Evolutionary conservation across 1,284 basidiomycete species (phyloP).

Genomic region (Malassezia furfur): DNA sequence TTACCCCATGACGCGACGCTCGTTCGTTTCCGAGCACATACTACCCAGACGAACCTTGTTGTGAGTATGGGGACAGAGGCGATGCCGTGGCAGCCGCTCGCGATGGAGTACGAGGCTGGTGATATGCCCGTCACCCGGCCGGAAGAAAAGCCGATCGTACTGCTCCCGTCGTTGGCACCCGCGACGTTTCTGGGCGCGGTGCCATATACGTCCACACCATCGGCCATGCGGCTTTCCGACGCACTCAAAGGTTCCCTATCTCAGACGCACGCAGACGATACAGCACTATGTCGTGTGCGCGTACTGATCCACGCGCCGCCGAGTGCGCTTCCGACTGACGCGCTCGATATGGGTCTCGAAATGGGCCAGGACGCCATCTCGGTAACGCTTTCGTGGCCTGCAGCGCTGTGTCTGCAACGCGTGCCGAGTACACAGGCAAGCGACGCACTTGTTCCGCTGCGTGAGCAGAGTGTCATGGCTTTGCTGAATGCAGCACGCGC

Average conservation of each 20-base stretch:
- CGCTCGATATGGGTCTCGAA: conserved; percentile 1
- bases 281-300: neutral
- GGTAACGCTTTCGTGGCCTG: conserved; percentile 6
- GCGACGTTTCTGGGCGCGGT: neutral
- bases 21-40: conserved; percentile 1
- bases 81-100: conserved; percentile 7
- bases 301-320: neutral
- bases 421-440: neutral
- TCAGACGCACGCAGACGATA: neutral
- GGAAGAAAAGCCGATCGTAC: neutral
- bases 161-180: conserved; percentile 6
- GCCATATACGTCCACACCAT: neutral
- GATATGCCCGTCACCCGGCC: neutral
- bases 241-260: neutral
- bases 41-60: neutral
- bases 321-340: neutral
- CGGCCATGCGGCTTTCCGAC: neutral
- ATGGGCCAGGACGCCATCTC: neutral
- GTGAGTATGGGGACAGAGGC: neutral
- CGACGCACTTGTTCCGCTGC: neutral
- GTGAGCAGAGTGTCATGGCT: neutral
- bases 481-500: neutral
- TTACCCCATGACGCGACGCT: neutral
- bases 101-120: neutral
- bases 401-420: conserved; percentile 4